Percentiles rank a stretch among this genome's conserved stretches.
These are phyloP conservation scores for Trichoderma atroviride DNA, from an alignment of 2,329 filamentous ascomycete genomes.

Conservation along the genomic window DNA sequence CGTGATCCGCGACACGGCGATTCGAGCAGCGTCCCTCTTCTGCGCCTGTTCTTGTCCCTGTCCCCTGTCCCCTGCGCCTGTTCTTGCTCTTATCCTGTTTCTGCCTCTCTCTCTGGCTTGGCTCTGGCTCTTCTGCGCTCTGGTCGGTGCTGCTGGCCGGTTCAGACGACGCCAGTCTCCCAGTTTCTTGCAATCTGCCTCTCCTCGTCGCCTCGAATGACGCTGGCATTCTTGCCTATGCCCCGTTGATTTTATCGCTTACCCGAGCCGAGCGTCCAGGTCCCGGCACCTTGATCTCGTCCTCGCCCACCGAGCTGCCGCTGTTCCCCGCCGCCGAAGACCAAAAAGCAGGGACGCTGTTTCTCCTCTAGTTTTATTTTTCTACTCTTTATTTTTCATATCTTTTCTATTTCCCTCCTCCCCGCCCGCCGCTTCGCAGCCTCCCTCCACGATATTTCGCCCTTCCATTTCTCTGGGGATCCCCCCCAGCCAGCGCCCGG, in stretches of 20 bases:
- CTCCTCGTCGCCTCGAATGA: conserved; percentile 19
- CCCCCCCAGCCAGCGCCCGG: conserved; percentile 26
- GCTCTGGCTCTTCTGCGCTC: conserved; percentile 1
- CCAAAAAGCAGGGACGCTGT: conserved; percentile 3
- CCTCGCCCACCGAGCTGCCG: conserved; percentile 17
- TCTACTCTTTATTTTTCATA: conserved; percentile 1
- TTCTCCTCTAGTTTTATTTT: background rate
- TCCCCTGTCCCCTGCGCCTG: background rate
- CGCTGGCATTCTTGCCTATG: conserved; percentile 15
- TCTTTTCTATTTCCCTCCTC: background rate
- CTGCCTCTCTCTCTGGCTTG: background rate
- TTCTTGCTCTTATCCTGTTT: conserved; percentile 10
- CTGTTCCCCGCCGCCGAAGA: conserved; percentile 14
- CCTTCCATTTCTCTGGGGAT: conserved; percentile 19
- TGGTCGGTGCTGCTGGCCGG: background rate
- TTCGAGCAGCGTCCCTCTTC: conserved; percentile 4
- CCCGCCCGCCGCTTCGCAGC: conserved; percentile 11
- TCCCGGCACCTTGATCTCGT: conserved; percentile 25
- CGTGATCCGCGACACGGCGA: conserved; percentile 8
- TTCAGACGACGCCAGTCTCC: conserved; percentile 3
- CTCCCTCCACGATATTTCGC: conserved; percentile 16
- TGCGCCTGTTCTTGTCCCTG: conserved; percentile 2
- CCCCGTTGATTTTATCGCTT: conserved; percentile 26
- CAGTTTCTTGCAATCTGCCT: conserved; percentile 5
- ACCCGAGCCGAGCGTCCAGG: conserved; percentile 26